These are phyloP conservation scores for Phialophora expanda DNA, from an alignment of 2,329 filamentous ascomycete genomes.

Conservation along the genomic window DNA sequence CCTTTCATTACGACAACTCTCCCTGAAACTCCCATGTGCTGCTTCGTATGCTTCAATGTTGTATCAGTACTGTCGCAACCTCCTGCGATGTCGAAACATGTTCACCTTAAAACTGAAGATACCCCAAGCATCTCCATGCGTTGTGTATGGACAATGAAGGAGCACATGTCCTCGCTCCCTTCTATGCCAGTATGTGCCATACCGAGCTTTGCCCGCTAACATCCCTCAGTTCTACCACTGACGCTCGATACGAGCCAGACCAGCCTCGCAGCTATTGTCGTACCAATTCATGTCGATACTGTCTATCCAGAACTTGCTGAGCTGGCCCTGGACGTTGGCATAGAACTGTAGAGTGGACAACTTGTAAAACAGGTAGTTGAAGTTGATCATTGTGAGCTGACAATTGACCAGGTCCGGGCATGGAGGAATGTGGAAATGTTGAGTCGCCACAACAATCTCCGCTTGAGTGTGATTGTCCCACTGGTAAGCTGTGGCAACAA, in stretches of 20 bases:
- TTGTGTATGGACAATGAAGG: neutral
- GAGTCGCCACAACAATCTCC: conserved; percentile 46
- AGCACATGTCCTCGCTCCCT: neutral
- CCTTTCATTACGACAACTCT: neutral
- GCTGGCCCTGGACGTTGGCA: conserved; percentile 49
- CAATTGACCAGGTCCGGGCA: conserved; percentile 50
- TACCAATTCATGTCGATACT: conserved; percentile 56
- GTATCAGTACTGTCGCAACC: conserved; percentile 1
- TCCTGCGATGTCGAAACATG: neutral
- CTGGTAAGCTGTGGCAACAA: conserved; percentile 53
- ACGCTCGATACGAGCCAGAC: conserved; percentile 34
- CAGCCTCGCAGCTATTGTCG: conserved; percentile 57
- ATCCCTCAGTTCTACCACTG: neutral
- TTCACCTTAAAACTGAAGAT: conserved; percentile 5
- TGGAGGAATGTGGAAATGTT: conserved; percentile 50
- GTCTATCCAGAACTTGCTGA: conserved; percentile 55
- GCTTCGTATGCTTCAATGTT: neutral
- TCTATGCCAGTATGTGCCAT: conserved; percentile 4
- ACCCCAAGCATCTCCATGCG: conserved; percentile 2
- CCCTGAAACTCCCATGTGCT: neutral
- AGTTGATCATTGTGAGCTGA: conserved; percentile 50
- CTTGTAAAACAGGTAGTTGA: conserved; percentile 49
- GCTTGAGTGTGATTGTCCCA: conserved; percentile 46
- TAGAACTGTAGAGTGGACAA: conserved; percentile 57
- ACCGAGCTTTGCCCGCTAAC: neutral